A percentile compares a stretch with the other conserved stretches of the same genome.
Evolutionary conservation across 2,329 filamentous ascomycete species (phyloP).

Genomic region (Lizonia empirigonia): DNA sequence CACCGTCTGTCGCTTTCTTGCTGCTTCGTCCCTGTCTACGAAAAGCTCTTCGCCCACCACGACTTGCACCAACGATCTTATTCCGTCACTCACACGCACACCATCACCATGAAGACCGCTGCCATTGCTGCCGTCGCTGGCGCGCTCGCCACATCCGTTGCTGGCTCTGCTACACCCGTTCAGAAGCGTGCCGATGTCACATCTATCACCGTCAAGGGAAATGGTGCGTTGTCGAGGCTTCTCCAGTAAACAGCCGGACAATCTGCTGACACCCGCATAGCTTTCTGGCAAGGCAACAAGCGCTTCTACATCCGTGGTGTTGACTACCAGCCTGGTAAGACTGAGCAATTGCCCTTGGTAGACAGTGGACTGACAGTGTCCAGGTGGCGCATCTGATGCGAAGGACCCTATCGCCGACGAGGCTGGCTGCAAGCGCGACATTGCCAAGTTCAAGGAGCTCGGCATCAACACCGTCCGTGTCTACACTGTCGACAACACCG

Average conservation of each 20-base stretch:
- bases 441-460: conserved; percentile 79
- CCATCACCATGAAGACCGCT: conserved; percentile 58
- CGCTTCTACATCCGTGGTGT: conserved; percentile 67
- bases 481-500: conserved; percentile 88
- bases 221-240: conserved; percentile 51
- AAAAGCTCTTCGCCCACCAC: conserved; percentile 5
- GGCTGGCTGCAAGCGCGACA: conserved; percentile 75
- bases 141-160: conserved; percentile 53
- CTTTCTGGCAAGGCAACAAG: conserved; percentile 67
- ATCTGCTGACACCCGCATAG: conserved; percentile 36
- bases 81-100: conserved; percentile 14
- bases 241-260: neutral
- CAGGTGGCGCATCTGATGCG: conserved; percentile 65
- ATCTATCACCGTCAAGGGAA: conserved; percentile 66
- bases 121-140: conserved; percentile 55
- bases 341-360: neutral
- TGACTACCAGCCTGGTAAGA: conserved; percentile 66
- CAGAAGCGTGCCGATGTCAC: conserved; percentile 53
- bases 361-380: conserved; percentile 18
- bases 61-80: conserved; percentile 6
- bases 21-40: conserved; percentile 3
- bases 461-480: conserved; percentile 91
- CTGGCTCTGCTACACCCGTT: conserved; percentile 50
- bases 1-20: conserved; percentile 10
- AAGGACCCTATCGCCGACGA: conserved; percentile 78